These are phyloP conservation scores for Inga oerstediana DNA, from an alignment of 306 rosid species.

Conservation along the genomic window DNA sequence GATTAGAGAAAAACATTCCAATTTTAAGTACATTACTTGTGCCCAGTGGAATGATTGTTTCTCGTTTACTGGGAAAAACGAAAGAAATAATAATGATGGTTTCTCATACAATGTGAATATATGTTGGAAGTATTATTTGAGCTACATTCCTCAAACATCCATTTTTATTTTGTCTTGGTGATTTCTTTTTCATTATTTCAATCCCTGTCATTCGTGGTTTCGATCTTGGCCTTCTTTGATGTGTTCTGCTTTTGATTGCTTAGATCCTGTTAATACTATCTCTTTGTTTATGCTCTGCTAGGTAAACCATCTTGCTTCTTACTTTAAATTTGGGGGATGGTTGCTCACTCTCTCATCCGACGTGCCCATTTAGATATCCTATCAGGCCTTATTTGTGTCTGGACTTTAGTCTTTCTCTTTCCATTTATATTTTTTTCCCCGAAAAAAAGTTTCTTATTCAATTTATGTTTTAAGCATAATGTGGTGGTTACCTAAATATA, in stretches of 20 bases:
- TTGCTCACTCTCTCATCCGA: background rate
- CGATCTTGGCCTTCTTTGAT: background rate
- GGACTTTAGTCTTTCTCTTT: background rate
- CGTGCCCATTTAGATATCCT: background rate
- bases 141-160: background rate
- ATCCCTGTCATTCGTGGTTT: slow-evolving; percentile 14
- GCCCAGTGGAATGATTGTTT: background rate
- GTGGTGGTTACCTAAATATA: background rate
- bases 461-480: background rate
- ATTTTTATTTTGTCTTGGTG: background rate
- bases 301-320: slow-evolving; percentile 22
- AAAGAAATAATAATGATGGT: background rate
- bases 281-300: background rate
- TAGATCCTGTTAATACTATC: background rate
- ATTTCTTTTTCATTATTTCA: slow-evolving; percentile 1
- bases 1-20: background rate
- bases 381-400: background rate
- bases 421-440: background rate
- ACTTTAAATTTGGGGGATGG: slow-evolving; percentile 11
- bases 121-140: background rate
- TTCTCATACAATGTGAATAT: slow-evolving; percentile 2
- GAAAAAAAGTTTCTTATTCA: background rate
- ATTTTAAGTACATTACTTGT: background rate
- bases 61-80: background rate
- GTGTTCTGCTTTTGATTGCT: background rate